Conservation (phyloP, 23 red algal species). For the Gracilaria caudata region DNA sequence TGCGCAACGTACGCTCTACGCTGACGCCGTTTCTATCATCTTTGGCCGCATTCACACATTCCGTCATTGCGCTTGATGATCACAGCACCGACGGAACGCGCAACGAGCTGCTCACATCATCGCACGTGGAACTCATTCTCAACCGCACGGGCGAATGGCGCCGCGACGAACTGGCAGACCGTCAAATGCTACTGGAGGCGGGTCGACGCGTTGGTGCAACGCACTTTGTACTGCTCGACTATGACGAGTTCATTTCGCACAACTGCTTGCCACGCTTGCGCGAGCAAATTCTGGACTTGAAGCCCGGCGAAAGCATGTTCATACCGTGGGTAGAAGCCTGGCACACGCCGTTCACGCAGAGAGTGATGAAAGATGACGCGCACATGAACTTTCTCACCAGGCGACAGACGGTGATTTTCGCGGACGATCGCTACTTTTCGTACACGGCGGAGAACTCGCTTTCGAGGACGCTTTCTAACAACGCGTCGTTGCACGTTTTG, state of each 20-base stretch:
- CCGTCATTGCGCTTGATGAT: constrained; percentile 75
- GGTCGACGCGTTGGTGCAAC: constrained; percentile 61
- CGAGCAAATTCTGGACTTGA: constrained; percentile 36
- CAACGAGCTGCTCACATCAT: constrained; percentile 10
- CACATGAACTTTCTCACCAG: constrained; percentile 79
- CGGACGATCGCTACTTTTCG: constrained; percentile 47
- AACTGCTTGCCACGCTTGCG: constrained; percentile 50
- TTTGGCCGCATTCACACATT: constrained; percentile 25
- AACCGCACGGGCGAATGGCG: constrained; percentile 64
- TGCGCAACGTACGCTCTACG: constrained; percentile 53
- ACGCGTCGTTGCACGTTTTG: constrained; percentile 65
- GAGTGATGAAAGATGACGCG: constrained; percentile 41
- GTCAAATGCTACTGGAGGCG: constrained; percentile 54
- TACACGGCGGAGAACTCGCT: constrained; percentile 50
- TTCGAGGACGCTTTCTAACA: constrained; percentile 25
- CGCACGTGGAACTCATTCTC: constrained; percentile 57
- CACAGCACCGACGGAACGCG: constrained; percentile 66
- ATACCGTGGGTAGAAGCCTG: constrained; percentile 79
- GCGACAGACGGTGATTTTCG: constrained; percentile 78
- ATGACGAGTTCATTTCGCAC: constrained; percentile 75
- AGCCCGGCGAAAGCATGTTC: constrained; percentile 68
- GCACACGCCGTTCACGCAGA: constrained; percentile 33
- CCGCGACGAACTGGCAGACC: constrained; percentile 81
- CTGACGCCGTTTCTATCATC: constrained; percentile 56
- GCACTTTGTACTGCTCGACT: constrained; percentile 83